Evolutionary conservation across 1,139 yeast species (phyloP), one percentile per base, ranked within the genome.

Genomic region (Tardiomyces depauwii): DNA sequence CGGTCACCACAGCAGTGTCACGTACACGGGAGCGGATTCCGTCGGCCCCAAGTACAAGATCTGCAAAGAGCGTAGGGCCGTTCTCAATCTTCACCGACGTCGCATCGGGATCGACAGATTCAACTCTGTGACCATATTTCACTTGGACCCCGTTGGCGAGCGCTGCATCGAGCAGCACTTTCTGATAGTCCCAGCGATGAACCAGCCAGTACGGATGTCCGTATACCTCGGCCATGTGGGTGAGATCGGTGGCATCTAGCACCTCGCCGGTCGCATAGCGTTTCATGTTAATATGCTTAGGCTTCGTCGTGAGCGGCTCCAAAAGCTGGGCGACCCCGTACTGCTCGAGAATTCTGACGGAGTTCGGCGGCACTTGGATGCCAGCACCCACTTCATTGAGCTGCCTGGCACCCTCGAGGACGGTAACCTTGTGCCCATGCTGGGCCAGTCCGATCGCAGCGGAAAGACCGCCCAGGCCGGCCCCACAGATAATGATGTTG

Each of bases 341-440:
- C 10, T 50, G 49, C 30, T 55, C 54, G 18, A 64, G 50, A 27
- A 64, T 57, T 42, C 55, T 51, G 38, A 60, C 54, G 18, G 67
- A 59, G 41, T 64, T 64, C 14, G 70, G 70, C n/a, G 67, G 67
- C 32, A 64, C 56, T 52, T 65, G 70, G 45, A 66, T 65, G 11
- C 70, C 70, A 7, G 72, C 73, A 6, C 73, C 73, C 11, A 69
- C 71, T 52, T 69, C 73, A 14, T 64, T 65, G 16, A 66, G 57
- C 42, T 56, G 55, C 32, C 52, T 50, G 28, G 70, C 67, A 39
- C 63, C 56, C 53, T 68, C 73, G 28, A 65, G 56, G n/a, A 69
- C 56, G 4, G 52, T 56, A 1, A 66, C 72, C 18, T 58, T 50
- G 50, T 68, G 72, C 9, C 72, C 72, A 4, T 60, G 60, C 43